These are phyloP conservation scores for Nicotiana undulata DNA, from an alignment of 257 asterid species.

Conservation along the genomic window DNA sequence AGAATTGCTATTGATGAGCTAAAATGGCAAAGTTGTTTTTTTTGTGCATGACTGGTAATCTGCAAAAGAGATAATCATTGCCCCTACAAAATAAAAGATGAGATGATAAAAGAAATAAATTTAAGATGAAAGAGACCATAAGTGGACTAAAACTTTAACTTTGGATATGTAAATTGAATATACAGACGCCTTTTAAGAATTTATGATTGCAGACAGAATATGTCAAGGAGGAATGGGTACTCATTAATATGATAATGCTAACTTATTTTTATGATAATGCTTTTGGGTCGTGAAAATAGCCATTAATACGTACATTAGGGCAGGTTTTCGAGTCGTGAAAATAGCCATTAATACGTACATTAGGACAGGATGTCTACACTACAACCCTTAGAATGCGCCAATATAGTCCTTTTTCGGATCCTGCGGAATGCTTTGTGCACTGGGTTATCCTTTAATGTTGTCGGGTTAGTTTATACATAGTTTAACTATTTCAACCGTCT, in stretches of 20 bases:
- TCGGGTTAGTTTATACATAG: no score
- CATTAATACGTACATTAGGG: no score
- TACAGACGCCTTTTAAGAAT: conserved; percentile 13
- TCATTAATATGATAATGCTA: neutral
- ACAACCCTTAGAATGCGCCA: no score
- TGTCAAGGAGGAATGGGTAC: conserved; percentile 1
- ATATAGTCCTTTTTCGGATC: no score
- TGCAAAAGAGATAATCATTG: conserved; percentile 11
- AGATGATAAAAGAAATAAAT: conserved; percentile 4
- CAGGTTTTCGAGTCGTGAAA: no score
- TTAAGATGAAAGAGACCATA: neutral
- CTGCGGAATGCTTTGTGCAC: accelerated
- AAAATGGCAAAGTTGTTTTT: conserved; percentile 5
- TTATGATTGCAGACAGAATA: conserved; percentile 19
- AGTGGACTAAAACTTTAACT: conserved; percentile 27
- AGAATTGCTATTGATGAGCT: neutral
- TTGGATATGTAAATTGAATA: conserved; percentile 5
- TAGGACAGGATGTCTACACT: no score
- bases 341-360: no score
- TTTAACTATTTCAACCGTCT: no score
- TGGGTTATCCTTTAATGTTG: no score
- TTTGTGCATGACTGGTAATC: conserved; percentile 4
- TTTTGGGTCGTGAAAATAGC: accelerated
- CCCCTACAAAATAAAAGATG: conserved; percentile 10
- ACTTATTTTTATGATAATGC: no score